phyloP scores from a whole-genome alignment of 257 asterid species.

The Dorcoceras hygrometricum region DNA sequence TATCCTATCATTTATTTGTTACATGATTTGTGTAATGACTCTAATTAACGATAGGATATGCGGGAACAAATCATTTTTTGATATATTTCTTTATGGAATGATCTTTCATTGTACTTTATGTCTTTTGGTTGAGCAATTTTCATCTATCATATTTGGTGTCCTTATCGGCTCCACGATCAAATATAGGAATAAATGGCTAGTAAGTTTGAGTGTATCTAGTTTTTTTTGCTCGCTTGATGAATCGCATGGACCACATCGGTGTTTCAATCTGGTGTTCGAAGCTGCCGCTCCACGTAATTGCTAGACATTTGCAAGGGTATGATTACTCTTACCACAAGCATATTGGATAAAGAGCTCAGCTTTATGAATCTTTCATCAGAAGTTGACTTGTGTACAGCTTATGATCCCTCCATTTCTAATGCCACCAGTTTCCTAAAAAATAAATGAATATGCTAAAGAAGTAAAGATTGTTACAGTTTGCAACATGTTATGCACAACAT shows the following conservation, averaged over 20 bases:
- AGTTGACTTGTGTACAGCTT: background rate
- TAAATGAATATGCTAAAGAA: background rate
- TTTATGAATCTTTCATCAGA: background rate
- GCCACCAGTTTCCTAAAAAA: background rate
- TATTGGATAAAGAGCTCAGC: too few species aligned
- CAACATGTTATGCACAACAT: too few species aligned
- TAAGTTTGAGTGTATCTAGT: background rate
- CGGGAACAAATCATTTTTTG: background rate
- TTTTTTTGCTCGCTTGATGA: background rate
- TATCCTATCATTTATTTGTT: conserved; percentile 18
- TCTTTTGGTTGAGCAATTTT: background rate
- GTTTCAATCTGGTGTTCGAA: background rate
- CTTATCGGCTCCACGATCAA: background rate
- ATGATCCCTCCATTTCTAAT: background rate
- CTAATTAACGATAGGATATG: background rate
- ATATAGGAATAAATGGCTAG: background rate
- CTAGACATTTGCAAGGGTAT: background rate
- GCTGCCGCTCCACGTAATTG: background rate
- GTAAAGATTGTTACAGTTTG: background rate
- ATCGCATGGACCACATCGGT: background rate
- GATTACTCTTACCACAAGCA: too few species aligned
- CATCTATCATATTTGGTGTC: background rate
- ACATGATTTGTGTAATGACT: background rate
- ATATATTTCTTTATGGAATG: background rate
- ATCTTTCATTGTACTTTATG: background rate